Evolutionary conservation across 2,329 filamentous ascomycete genomes (phyloP), one percentile per base, ranked within the genome.

Genomic region (Penicillium paneum): DNA sequence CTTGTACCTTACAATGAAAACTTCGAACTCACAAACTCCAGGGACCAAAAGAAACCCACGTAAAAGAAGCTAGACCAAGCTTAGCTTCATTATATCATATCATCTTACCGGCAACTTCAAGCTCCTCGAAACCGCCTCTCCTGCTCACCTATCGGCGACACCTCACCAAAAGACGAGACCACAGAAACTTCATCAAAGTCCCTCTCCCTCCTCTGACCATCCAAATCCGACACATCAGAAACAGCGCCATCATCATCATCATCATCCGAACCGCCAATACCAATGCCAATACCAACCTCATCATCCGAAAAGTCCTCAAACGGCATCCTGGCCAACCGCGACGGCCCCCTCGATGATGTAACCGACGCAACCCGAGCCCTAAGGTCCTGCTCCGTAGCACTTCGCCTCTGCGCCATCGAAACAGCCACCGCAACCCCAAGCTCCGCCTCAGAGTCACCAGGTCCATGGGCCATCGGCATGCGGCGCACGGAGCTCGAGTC

Each of bases 181-280:
- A 67, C 66, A 21, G 70, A 72, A 32, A 68, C 43, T 47, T 70
- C 66, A 60, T 71, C 67, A 35, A 64, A 57, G 13, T 63, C 62
- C 5, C 54, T 57, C 10, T 52, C 56, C 28, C 40, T 29, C 17
- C 31, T 52, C 4, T 50, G 42, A 4, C 49, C 51, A 39, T 63
- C 52, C 10, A 60, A 41, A 15, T 54, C 58, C 11, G 68, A 72
- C 21, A 72, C 52, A 13, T 62, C 56, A 10, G 69, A 71, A 21
- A 67, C 52, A 13, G 51, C 57, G 54, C 67, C 67, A 49, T 65
- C 63, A 11, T 67, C 67, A 49, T 65, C 63, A 12, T 59, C 56
- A 2, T 52, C 40, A 13, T 19, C 38, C 28, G 28, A 43, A 10
- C 49, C 45, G 34, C 29, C 19, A 12, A 26, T 19, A 17, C 21